Base-by-base conservation (phyloP, 331 rosid genomes). In the Saraca asoca region DNA sequence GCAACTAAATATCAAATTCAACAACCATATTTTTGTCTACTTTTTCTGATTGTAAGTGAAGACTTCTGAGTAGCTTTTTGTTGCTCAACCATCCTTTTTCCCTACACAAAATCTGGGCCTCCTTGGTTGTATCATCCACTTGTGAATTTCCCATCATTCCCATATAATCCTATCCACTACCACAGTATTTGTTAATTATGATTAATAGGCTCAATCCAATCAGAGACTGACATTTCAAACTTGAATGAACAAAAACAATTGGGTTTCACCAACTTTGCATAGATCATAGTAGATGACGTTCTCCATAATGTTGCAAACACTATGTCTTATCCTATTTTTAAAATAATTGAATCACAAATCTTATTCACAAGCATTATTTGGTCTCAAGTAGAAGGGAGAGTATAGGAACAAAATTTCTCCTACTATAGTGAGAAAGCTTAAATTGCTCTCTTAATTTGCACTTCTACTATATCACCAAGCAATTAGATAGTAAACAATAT, bases 1-100 rank as follows among this genome's bases (percentile, higher is more conserved):
- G 64, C 83, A 75, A 80, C 87, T 77, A 85, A 18, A 57, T 34
- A 80, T 82, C 81, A 76, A 87, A 79, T 59, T 78, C 88, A 72
- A 11, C 74, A 72, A 34, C 80, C 67, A 73, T 53, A 71, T 56
- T 69, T 12, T 78, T 75, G 70, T 76, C 76, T 54, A 79, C 82
- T 83, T 75, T 80, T 70, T 55, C 76, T 79, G 70, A 77, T 73
- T 85, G 58, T 20, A 53, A 72, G 14, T 35, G 35, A 37, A 67
- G 73, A 83, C 95, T 81, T 79, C 70, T 50, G 39, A 58, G 52
- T 83, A 77, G 62, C 87, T 75, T 79, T 34, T 83, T 74, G 20
- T 68, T 69, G 52, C 76, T 71, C 77, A 53, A 54, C 72, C 74
- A 72, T 45, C 31, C 83, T 80, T 82, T 74, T 80, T 77, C 51